Conservation (phyloP, 169 alveolate species). For the Cryptosporidium tyzzeri region DNA sequence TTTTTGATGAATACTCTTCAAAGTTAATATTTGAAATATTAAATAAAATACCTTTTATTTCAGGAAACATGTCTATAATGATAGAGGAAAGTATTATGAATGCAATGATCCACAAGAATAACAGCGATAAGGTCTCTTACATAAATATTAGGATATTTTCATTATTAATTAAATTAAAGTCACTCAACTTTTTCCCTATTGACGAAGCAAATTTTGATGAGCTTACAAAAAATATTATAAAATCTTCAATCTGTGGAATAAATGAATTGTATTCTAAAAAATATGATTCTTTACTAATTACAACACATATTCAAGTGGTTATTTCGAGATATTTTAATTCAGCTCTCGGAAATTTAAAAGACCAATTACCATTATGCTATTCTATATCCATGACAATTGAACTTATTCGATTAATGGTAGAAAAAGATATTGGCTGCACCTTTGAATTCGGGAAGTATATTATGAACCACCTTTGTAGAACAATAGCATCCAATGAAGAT, state of each 20-base stretch:
- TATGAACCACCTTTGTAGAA: slow-evolving; percentile 60
- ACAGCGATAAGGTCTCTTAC: background rate
- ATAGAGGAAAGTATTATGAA: background rate
- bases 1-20: background rate
- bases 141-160: background rate
- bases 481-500: background rate
- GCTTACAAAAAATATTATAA: background rate
- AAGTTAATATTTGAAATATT: background rate
- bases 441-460: slow-evolving; percentile 62
- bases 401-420: slow-evolving; percentile 6
- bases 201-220: background rate
- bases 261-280: slow-evolving; percentile 17
- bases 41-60: slow-evolving; percentile 1
- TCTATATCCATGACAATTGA: slow-evolving; percentile 34
- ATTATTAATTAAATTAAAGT: background rate
- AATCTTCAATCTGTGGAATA: slow-evolving; percentile 26
- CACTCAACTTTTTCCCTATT: background rate
- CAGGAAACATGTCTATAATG: background rate
- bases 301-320: slow-evolving; percentile 51
- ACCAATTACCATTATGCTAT: background rate
- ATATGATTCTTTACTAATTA: background rate
- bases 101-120: background rate
- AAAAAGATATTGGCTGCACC: background rate
- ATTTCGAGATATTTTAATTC: slow-evolving; percentile 21
- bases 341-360: background rate